Conservation (phyloP, 768 basidiomycete genomes). For the Tylopilus balloui region DNA sequence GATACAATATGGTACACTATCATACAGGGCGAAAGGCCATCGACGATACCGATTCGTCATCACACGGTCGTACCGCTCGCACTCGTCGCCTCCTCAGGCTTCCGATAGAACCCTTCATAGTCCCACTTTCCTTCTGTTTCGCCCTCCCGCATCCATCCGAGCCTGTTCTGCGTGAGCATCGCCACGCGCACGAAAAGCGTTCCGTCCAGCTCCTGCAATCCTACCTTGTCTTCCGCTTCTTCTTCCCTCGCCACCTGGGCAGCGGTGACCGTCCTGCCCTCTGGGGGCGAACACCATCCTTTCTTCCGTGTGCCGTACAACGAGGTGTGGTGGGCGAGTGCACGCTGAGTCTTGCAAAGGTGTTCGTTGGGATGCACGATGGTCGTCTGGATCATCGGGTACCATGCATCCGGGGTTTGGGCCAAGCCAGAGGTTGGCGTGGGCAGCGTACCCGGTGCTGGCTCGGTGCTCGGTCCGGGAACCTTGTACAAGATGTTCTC, state of each 20-base stretch:
- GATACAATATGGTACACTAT: too few species aligned
- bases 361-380: slow-evolving; percentile 58
- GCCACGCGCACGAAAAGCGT: slow-evolving; percentile 60
- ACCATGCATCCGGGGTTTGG: slow-evolving; percentile 52
- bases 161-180: slow-evolving; percentile 41
- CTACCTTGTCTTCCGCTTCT: slow-evolving; percentile 25
- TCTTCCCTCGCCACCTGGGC: slow-evolving; percentile 20
- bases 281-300: slow-evolving; percentile 21
- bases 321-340: slow-evolving; percentile 42
- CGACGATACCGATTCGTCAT: not conserved
- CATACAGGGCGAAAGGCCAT: not conserved
- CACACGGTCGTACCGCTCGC: not conserved
- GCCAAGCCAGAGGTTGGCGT: slow-evolving; percentile 32
- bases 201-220: slow-evolving; percentile 43
- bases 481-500: slow-evolving; percentile 33
- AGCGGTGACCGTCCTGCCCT: slow-evolving; percentile 13
- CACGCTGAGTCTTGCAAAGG: slow-evolving; percentile 43
- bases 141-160: slow-evolving; percentile 41
- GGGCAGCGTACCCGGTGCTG: slow-evolving; percentile 27
- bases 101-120: slow-evolving; percentile 15
- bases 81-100: not conserved
- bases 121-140: slow-evolving; percentile 25
- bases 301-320: slow-evolving; percentile 39
- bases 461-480: slow-evolving; percentile 19
- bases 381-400: slow-evolving; percentile 47